Conservation (phyloP, 2,329 filamentous ascomycete genomes). For the Aspergillus ibericus region DNA sequence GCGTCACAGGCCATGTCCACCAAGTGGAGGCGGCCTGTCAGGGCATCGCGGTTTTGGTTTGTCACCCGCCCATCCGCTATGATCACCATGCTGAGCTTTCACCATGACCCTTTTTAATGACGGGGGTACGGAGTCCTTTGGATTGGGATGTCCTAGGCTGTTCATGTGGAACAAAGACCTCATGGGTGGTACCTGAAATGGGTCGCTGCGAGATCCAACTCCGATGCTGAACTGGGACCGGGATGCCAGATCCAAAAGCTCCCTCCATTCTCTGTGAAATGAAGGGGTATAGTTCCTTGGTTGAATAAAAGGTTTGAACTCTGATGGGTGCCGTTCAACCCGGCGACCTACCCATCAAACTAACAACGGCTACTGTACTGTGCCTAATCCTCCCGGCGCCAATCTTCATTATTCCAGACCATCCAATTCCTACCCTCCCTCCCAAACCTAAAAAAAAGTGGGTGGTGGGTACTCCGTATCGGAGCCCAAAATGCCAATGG, state of each 20-base stretch:
- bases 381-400: slow-evolving; percentile 23
- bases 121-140: neutral
- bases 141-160: neutral
- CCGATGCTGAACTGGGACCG: slow-evolving; percentile 8
- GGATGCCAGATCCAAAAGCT: neutral
- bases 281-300: neutral
- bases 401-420: slow-evolving; percentile 24
- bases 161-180: slow-evolving; percentile 15
- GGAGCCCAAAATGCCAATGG: slow-evolving; percentile 12
- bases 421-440: slow-evolving; percentile 11
- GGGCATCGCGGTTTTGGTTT: slow-evolving; percentile 12
- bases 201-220: slow-evolving; percentile 15
- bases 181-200: slow-evolving; percentile 20
- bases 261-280: neutral
- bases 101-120: slow-evolving; percentile 5
- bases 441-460: slow-evolving; percentile 16
- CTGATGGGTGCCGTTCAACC: neutral
- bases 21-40: slow-evolving; percentile 16
- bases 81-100: slow-evolving; percentile 4
- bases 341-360: neutral
- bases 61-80: slow-evolving; percentile 5
- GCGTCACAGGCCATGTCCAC: slow-evolving; percentile 16
- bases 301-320: neutral
- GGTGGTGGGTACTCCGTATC: slow-evolving; percentile 11
- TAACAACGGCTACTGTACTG: slow-evolving; percentile 12